Base-by-base conservation (phyloP, 768 basidiomycete species). In the Russula ochroleuca region DNA sequence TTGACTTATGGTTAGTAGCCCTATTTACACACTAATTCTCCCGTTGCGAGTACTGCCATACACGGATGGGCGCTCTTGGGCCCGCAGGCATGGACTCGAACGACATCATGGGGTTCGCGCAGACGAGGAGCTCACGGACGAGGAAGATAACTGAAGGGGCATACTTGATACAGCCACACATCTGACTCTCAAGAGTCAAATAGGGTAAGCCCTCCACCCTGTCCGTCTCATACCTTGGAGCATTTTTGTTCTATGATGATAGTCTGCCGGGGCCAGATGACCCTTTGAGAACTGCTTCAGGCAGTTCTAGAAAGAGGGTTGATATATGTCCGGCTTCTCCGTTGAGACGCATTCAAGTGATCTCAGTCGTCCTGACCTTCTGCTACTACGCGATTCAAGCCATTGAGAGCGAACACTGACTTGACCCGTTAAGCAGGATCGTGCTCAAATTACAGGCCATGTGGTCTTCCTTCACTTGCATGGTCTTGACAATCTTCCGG, bases 61-160 rank as follows among this genome's bases (percentile, higher is more conserved):
- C 61, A 90, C 91, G 0, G 88, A 98, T 70, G 97, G 97, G 2
- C 81, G 83, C 62, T 78, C 81, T 0, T 95, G 92, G 92, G 87
- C 85, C 14, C 84, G 90, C 17, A 78, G 80, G 21, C 76, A 80
- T 10, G 92, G 90, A 15, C 82, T 84, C 67, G 79, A 82, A 47
- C 74, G 78, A 19, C 87, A 90, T 67, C 71, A 73, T 2, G 88
- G 89, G 5, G 73, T 94, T 3, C 75, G 80, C n/a, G 78, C 78
- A 37, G 90, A 87, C 19, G 96, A 95, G 62, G 92, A 94, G 70
- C 76, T 98, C 65, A 98, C 96, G 3, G 94, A 94, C 23, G 85
- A 85, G 8, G 84, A 84, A 11, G 82, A 85, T 2, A 79, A 82
- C 2, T 67, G 55, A 67, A 41, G 48, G 49, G 45, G 41, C 23